These are phyloP conservation scores for Rhizodiscina lignyota DNA, from an alignment of 495 filamentous ascomycete genomes.

Conservation along the genomic window DNA sequence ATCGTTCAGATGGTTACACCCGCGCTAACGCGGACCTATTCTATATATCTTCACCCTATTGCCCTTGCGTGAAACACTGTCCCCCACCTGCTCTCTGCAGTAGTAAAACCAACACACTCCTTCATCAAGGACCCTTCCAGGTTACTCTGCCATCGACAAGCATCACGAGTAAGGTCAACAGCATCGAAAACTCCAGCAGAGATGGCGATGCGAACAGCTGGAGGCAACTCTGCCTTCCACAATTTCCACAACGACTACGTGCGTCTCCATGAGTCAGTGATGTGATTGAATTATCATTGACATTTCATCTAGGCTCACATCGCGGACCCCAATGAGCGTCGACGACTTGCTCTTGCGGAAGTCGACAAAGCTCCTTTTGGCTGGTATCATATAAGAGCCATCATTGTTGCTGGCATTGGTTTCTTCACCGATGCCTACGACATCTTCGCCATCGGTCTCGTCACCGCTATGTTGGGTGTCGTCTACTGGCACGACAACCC, in stretches of 20 bases:
- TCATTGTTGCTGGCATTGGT: slow-evolving; percentile 65
- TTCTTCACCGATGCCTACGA: slow-evolving; percentile 75
- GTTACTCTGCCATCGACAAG: too few species aligned
- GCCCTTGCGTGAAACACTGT: too few species aligned
- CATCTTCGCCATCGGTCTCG: slow-evolving; percentile 64
- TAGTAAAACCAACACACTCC: too few species aligned
- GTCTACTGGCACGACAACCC: slow-evolving; percentile 45
- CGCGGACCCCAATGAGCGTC: slow-evolving; percentile 54
- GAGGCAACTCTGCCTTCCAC: slow-evolving; percentile 51
- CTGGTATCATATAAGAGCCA: slow-evolving; percentile 61
- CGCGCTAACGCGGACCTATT: too few species aligned
- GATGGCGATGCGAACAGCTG: slow-evolving; percentile 29
- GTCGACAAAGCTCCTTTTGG: slow-evolving; percentile 71
- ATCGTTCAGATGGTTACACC: too few species aligned
- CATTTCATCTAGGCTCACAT: too few species aligned
- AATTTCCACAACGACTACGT: slow-evolving; percentile 40
- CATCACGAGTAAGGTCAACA: too few species aligned
- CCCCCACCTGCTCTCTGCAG: too few species aligned
- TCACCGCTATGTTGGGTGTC: slow-evolving; percentile 46
- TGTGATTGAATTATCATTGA: too few species aligned
- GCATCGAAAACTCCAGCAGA: too few species aligned
- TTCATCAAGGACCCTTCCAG: too few species aligned
- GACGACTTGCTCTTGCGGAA: slow-evolving; percentile 56
- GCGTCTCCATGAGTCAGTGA: slow-evolving; percentile 9
- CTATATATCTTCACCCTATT: too few species aligned